Base-by-base conservation (phyloP, 129 eudicot species). In the Artemisia argyi region DNA sequence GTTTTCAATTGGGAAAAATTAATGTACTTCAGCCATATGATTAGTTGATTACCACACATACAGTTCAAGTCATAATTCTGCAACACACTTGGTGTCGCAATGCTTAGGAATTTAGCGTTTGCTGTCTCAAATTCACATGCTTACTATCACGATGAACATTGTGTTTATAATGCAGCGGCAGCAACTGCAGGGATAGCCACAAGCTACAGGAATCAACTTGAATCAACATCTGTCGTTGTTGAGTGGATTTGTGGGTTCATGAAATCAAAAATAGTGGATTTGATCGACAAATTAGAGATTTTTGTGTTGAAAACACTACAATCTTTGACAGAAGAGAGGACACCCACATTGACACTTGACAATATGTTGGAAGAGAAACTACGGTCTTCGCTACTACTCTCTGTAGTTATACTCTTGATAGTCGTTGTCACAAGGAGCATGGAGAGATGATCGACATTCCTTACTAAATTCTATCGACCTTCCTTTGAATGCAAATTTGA, bases 311-410 rank as follows among this genome's bases (percentile, higher is more conserved):
- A 62, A 59, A 66, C 39, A 17, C 16, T 71, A 46, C 15, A 65
- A 5, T 24, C 30, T 6, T 14, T 35, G 30, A 32, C 42, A 9
- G 59, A 55, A 12, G 76, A 68, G 11, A 42, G 56, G 5, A 80
- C 56, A 6, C 68, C 86, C 18, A 73, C 79, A 28, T 58, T 82
- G 1, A 77, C 80, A 53, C 72, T 72, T 10, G 59, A 55, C 50
- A 82, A 70, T 54, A 52, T 63, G 19, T 15, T 87, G 26, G 87
- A 87, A 53, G 93, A 83, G 47, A 85, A 78, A 57, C 46, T 88
- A 11, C 74, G 85, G 55, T 81, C 88, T 48, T 83, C 91, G 1
- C 35, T 91, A 16, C 86, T 91, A 6, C 84, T 85, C 14, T 81
- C 95, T 0, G 76, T 87, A 6, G 78, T 88, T 13, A 54, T 86